These are phyloP conservation scores for Fusarium virguliforme DNA, from an alignment of 2,329 filamentous ascomycete species.

Conservation along the genomic window DNA sequence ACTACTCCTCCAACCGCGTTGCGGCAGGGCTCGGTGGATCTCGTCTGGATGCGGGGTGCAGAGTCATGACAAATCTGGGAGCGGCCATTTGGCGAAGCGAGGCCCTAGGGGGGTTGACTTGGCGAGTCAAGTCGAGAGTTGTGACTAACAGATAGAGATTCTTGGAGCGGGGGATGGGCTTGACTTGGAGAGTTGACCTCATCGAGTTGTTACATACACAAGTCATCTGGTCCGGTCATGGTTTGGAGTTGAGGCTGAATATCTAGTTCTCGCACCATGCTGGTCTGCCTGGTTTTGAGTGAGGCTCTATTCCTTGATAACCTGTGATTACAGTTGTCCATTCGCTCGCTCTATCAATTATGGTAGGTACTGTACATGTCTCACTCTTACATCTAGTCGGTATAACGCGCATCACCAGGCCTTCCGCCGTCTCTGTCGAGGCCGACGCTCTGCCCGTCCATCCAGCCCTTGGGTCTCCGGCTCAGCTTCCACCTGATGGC, in stretches of 20 bases:
- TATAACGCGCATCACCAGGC: slow-evolving; percentile 32
- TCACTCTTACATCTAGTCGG: slow-evolving; percentile 32
- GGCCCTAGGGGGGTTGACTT: background rate
- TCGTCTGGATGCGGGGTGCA: slow-evolving; percentile 31
- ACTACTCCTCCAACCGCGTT: slow-evolving; percentile 26
- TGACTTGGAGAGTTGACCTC: slow-evolving; percentile 8
- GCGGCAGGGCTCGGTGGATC: slow-evolving; percentile 22
- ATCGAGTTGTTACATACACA: background rate
- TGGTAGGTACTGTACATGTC: background rate
- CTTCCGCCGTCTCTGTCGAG: slow-evolving; percentile 29
- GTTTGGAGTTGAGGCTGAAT: slow-evolving; percentile 8
- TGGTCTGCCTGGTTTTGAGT: too few species aligned
- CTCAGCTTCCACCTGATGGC: slow-evolving; percentile 46
- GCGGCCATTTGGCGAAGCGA: slow-evolving; percentile 21
- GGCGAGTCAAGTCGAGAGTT: slow-evolving; percentile 12
- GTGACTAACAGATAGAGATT: slow-evolving; percentile 13
- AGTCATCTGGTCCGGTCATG: background rate
- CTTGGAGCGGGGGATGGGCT: slow-evolving; percentile 1
- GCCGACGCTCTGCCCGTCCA: slow-evolving; percentile 43
- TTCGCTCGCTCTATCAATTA: slow-evolving; percentile 15
- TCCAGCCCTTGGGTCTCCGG: slow-evolving; percentile 47
- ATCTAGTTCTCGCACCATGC: background rate
- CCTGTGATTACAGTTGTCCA: background rate
- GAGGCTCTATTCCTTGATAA: background rate
- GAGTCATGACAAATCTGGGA: slow-evolving; percentile 34